These are phyloP conservation scores for Colletotrichum australisinense DNA, from an alignment of 2,329 filamentous ascomycete genomes.

Conservation along the genomic window DNA sequence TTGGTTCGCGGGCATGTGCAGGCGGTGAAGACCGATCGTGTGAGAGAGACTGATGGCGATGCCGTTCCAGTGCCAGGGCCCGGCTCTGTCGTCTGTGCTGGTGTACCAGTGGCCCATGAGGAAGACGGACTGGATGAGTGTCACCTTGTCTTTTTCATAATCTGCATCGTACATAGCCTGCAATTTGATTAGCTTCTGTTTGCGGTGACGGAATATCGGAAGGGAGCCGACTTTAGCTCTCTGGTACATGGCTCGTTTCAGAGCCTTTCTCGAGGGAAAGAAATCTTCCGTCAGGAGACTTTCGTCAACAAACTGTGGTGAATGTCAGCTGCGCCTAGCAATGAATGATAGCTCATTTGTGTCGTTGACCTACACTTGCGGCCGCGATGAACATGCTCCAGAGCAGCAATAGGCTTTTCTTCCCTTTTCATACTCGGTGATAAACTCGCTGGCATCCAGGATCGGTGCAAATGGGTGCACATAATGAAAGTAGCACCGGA, in stretches of 20 bases:
- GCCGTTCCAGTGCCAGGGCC: slow-evolving; percentile 59
- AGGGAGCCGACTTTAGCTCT: slow-evolving; percentile 46
- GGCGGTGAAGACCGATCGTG: slow-evolving; percentile 54
- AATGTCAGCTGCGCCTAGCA: background rate
- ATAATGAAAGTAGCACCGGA: slow-evolving; percentile 41
- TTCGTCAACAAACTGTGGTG: slow-evolving; percentile 12
- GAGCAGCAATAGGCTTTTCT: slow-evolving; percentile 37
- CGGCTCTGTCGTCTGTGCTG: slow-evolving; percentile 51
- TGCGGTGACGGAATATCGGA: too few species aligned
- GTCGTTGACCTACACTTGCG: slow-evolving; percentile 42
- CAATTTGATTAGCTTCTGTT: background rate
- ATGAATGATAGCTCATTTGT: background rate
- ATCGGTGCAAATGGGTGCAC: slow-evolving; percentile 41
- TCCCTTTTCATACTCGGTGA: slow-evolving; percentile 28
- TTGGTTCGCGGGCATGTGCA: slow-evolving; percentile 11
- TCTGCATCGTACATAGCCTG: slow-evolving; percentile 39
- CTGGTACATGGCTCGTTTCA: slow-evolving; percentile 50
- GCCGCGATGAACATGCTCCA: slow-evolving; percentile 47
- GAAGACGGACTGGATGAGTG: slow-evolving; percentile 54
- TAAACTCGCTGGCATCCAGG: slow-evolving; percentile 37
- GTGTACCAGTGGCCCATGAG: slow-evolving; percentile 56
- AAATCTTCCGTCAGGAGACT: slow-evolving; percentile 17
- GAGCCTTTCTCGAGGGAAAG: slow-evolving; percentile 44
- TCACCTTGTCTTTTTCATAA: slow-evolving; percentile 51
- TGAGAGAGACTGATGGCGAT: slow-evolving; percentile 55